Evolutionary conservation across 176 grass and related monocot species (phyloP).

Genomic region (Carex myosuroides): DNA sequence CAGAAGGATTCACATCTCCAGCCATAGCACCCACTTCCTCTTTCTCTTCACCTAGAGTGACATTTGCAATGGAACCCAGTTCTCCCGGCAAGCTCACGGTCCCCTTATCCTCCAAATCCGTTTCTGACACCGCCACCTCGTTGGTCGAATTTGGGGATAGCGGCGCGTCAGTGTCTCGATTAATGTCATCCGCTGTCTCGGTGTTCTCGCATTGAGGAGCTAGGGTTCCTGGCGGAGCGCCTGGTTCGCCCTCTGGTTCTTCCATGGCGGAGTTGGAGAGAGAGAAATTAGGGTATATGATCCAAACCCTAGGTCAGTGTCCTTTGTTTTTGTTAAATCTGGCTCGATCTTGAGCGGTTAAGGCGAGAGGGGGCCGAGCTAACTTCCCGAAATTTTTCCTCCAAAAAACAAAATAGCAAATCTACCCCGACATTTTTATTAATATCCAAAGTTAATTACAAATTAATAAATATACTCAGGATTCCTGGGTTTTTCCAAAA

Average conservation of each 20-base stretch:
- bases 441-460: no score
- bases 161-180: background rate
- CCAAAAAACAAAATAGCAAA: no score
- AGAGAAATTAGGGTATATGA: background rate
- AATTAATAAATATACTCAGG: no score
- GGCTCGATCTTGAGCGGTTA: background rate
- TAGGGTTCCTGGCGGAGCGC: constrained; percentile 7
- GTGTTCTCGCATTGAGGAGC: background rate
- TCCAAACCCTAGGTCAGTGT: constrained; percentile 17
- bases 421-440: no score
- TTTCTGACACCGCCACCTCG: background rate
- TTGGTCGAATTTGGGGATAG: background rate
- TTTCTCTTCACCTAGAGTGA: background rate
- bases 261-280: constrained; percentile 12
- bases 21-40: background rate
- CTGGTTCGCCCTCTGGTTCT: background rate
- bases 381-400: background rate
- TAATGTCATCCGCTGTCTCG: background rate
- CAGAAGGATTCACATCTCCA: background rate
- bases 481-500: no score
- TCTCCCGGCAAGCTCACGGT: background rate
- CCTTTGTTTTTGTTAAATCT: background rate
- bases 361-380: no score
- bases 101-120: background rate
- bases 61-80: background rate